phyloP scores from a whole-genome alignment of 345 rosid genomes.

The Mercurialis annua region DNA sequence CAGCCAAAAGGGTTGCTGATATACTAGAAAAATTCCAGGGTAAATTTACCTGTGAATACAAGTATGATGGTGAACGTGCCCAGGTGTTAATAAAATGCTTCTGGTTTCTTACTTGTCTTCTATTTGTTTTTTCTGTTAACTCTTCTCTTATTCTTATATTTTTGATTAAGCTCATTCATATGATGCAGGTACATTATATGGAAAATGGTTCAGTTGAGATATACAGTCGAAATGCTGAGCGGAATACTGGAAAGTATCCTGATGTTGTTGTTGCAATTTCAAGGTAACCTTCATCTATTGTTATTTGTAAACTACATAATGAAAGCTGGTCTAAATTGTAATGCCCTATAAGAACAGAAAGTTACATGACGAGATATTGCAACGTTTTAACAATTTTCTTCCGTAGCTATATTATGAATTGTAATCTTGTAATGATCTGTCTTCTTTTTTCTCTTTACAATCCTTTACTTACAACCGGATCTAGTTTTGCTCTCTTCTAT shows the following conservation, averaged over 20 bases:
- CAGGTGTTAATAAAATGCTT: conserved; percentile 52
- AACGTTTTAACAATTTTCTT: neutral
- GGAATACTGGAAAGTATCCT: conserved; percentile 85
- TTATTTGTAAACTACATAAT: neutral
- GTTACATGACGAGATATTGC: neutral
- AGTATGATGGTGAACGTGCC: conserved; percentile 97
- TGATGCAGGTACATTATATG: conserved; percentile 71
- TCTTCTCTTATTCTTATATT: neutral
- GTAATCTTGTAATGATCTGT: neutral
- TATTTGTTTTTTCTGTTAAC: neutral
- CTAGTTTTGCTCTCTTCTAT: conserved; percentile 1
- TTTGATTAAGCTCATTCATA: neutral
- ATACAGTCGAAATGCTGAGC: conserved; percentile 92
- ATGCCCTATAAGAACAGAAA: neutral
- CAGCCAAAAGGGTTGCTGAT: conserved; percentile 79
- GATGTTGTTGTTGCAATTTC: conserved; percentile 73
- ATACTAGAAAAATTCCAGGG: conserved; percentile 81
- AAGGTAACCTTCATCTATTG: conserved; percentile 41
- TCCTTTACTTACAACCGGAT: neutral
- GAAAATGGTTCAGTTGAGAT: conserved; percentile 89
- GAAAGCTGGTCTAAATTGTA: neutral
- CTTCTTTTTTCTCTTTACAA: neutral
- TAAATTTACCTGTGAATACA: conserved; percentile 84
- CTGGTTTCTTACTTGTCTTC: conserved; percentile 4
- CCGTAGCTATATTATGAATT: neutral